Base-by-base conservation (phyloP, 1,284 basidiomycete species). In the Inonotus obliquus region DNA sequence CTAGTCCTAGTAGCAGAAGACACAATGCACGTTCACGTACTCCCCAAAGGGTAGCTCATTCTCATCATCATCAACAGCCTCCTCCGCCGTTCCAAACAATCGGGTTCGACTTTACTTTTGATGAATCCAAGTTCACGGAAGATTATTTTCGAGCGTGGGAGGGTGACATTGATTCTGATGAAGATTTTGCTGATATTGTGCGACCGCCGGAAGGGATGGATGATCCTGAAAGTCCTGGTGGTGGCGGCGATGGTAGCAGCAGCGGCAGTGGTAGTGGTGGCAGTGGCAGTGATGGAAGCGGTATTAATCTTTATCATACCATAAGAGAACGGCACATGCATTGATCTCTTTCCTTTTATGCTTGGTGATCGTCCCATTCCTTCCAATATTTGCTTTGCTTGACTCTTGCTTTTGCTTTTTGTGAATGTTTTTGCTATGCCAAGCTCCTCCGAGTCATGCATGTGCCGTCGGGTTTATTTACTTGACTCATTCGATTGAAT, bases 91-190 rank as follows among this genome's bases (percentile, higher is more conserved):
- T 35, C 35, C 48, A 51, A 32, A 32, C 41, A 13, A 45, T 53
- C n/a, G 54, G 45, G 21, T 60, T 63, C 27, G 62, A 63, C 38
- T 63, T 63, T 35, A 56, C 51, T 38, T 64, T 64, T 54, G 60
- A 64, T 49, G 63, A 64, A 29, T 57, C 59, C 19, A 59, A 60
- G 45, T 64, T 61, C 38, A 61, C 63, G 39, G 63, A 64, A 25
- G 55, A 57, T n/a, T 64, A 58, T 48, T 64, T 64, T 45, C 54
- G 29, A 7, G 41, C 59, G 39, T 64, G 63, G 63, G 63, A 64
- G n/a, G 63, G 63, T 27, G 63, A 64, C 32, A 64, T 64, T 47
- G 60, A 64, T 39, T 53, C 55, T 25, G 63, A 64, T 39, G 59
- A 61, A 38, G 63, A 64, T 52, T 58, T 64, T 37, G 51, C 57